Base-by-base conservation (phyloP, 768 basidiomycete species). In the Mycena albidolilacea region DNA sequence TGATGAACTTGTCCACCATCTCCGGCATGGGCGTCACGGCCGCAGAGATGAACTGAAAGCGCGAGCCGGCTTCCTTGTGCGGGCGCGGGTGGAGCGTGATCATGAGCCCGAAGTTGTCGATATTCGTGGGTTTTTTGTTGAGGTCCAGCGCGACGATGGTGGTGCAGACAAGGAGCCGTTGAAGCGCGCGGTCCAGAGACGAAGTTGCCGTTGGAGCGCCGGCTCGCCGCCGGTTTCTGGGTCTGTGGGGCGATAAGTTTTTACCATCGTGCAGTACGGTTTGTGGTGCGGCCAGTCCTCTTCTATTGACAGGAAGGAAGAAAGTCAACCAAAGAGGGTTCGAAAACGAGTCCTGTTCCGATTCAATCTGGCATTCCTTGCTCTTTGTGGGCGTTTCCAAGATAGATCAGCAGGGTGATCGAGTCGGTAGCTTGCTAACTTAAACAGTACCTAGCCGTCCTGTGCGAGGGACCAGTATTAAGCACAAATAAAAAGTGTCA, bases 371-470 rank as follows among this genome's bases (percentile, higher is more conserved):
- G 21, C 64, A 65, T 60, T 64, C 63, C 46, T 44, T 70, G 57
- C 69, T 69, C 69, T 69, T 9, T 35, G 46, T 1, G 43, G 14
- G 30, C 30, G 10, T 38, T 19, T 7, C 30, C 30, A 3, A 30
- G 17, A 9, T 3, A 37, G 19, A 52, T 38, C 6, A 50, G 44
- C 35, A 0, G 11, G 35, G 35, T 43, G 12, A n/a, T 21, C 5
- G 5, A 37, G 38, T 43, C 21, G 59, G 0, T 23, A 1, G 35
- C 14, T 30, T 30, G 30, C 30, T 30, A 21, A 67, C 75, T 58
- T 64, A 73, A 71, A 38, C 75, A 76, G 39, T 76, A 76, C 72
- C 64, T 70, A 11, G 69, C 72, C 1, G 63, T 70, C 60, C 75
- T 76, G 30, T 23, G 41, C 12, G 10, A 30, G 30, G 30, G 30